Base-by-base conservation (phyloP, 225 moss, liverwort and hornwort genomes). In the Lunularia cruciata region DNA sequence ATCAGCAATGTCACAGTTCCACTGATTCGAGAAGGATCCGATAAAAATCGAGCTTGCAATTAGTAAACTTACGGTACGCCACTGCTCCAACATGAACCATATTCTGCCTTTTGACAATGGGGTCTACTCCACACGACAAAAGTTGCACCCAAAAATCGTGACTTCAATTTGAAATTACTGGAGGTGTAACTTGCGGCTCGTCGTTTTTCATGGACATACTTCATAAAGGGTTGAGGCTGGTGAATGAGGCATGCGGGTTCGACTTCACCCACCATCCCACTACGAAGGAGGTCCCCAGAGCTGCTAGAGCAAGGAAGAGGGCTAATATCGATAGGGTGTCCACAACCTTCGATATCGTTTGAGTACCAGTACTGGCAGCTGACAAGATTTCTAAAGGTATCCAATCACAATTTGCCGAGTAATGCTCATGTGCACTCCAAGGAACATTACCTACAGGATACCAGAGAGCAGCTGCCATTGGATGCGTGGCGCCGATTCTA, bases 371-470 rank as follows among this genome's bases (percentile, higher is more conserved):
- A 57, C 70, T 62, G 26, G 67, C 58, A 52, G 72, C 85, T 36
- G 91, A 66, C 31, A 83, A 37, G 23, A 98, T 71, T 59, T 86
- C 82, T 62, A 98, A 83, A 7, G 79, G 87, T 38, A 98, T 76
- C 98, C 98, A 98, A 39, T 83, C 89, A 78, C 98, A 98, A 71
- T 89, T 93, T 49, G 87, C 98, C 60, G 98, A 91, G 73, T 88
- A 98, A 71, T 98, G 98, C 68, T 81, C 51, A 35, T 62, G 73
- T 12, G 77, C 59, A 47, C 64, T 62, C 96, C 96, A 98, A 26
- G 63, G 64, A 31, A 54, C 19, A 26, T 73, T 74, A 30, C 75
- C 72, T 51, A 79, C 62, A 63, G 98, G 98, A 69, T 85, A 91
- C 98, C 98, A 98, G 30, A 93, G 80, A 25, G 89, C 93, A 64